A percentile compares a stretch with the other conserved stretches of the same genome.
These are phyloP conservation scores for Agrocybe praecox DNA, from an alignment of 768 basidiomycete species.

Conservation along the genomic window DNA sequence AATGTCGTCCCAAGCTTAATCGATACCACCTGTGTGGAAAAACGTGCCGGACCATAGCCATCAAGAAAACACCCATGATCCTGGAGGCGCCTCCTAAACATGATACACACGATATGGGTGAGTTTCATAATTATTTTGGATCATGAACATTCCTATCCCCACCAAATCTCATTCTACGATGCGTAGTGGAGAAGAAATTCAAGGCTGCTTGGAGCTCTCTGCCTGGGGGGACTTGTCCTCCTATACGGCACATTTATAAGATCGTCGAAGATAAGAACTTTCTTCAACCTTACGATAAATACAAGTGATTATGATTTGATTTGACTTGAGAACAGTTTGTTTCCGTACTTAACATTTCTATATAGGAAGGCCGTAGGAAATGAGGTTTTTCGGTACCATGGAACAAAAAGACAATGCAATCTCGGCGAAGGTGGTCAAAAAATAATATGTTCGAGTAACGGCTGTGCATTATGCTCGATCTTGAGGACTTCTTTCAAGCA, in stretches of 20 bases:
- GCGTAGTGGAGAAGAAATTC: constrained; percentile 29
- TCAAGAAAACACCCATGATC: constrained; percentile 21
- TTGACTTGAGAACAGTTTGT: background rate
- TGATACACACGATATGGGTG: constrained; percentile 19
- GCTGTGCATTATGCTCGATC: constrained; percentile 28
- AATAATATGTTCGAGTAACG: constrained; percentile 20
- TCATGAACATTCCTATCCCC: too few species aligned
- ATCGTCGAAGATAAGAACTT: constrained; percentile 27
- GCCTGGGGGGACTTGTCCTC: constrained; percentile 11
- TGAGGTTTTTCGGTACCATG: constrained; percentile 33
- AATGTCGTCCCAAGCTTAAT: constrained; percentile 24
- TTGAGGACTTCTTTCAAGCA: constrained; percentile 34
- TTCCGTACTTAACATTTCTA: background rate
- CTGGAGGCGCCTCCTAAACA: constrained; percentile 21
- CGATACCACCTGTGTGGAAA: constrained; percentile 24
- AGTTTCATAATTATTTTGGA: background rate
- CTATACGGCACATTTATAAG: constrained; percentile 29
- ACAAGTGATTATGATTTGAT: constrained; percentile 18
- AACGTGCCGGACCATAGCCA: constrained; percentile 17
- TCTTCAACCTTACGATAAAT: constrained; percentile 23
- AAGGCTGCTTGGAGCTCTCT: constrained; percentile 23
- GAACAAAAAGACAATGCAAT: constrained; percentile 26
- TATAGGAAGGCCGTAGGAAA: constrained; percentile 25
- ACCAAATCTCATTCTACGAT: too few species aligned
- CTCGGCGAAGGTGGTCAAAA: constrained; percentile 24